These are phyloP conservation scores for Mycosphaerella sp. DNA, from an alignment of 2,329 filamentous ascomycete species.

Conservation along the genomic window DNA sequence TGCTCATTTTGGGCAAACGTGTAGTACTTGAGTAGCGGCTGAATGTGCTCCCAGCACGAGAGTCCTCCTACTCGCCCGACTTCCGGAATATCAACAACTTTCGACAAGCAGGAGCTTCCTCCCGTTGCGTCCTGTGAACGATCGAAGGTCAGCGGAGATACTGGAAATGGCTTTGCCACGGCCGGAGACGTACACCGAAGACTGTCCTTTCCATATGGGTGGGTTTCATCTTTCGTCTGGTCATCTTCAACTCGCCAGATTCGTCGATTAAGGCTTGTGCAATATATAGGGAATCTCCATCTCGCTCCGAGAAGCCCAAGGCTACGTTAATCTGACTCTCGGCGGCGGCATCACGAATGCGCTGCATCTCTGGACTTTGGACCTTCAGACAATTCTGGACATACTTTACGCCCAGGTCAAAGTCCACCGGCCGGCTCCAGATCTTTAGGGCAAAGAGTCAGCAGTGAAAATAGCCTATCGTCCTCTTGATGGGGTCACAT, in stretches of 20 bases:
- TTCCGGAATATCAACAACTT: constrained; percentile 31
- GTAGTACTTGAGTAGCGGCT: constrained; percentile 40
- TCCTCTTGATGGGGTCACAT: not conserved
- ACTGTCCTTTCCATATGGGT: constrained; percentile 42
- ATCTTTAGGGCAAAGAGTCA: constrained; percentile 36
- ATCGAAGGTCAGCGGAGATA: not conserved
- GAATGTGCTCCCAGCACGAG: constrained; percentile 39
- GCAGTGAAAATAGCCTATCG: not conserved
- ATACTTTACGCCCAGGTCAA: constrained; percentile 37
- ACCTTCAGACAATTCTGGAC: constrained; percentile 41
- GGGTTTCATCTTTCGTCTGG: constrained; percentile 39
- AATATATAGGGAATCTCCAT: constrained; percentile 38
- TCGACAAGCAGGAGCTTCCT: constrained; percentile 29
- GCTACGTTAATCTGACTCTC: constrained; percentile 34
- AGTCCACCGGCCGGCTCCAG: constrained; percentile 41
- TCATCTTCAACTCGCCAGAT: constrained; percentile 33
- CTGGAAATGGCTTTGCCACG: not conserved
- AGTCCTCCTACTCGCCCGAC: constrained; percentile 35
- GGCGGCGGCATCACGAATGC: constrained; percentile 36
- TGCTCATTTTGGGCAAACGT: constrained; percentile 36
- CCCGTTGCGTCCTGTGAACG: constrained; percentile 29
- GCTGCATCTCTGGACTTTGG: constrained; percentile 40
- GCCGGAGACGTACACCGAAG: constrained; percentile 28
- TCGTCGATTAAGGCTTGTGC: constrained; percentile 35
- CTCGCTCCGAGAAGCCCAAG: constrained; percentile 38